Conservation (phyloP, 257 asterid species). For the Lycium barbarum region DNA sequence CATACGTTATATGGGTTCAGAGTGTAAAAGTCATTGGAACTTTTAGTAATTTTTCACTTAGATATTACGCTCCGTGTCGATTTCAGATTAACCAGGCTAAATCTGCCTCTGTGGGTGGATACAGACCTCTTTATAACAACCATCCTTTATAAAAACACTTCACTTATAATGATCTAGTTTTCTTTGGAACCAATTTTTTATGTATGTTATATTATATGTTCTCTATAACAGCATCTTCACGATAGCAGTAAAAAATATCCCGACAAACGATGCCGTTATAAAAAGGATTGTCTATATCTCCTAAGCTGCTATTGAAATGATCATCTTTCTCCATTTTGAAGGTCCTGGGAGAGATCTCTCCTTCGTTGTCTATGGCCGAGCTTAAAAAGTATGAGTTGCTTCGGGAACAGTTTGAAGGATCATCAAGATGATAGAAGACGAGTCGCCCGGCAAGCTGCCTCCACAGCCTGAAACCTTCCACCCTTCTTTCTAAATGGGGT, state of each 20-base stretch:
- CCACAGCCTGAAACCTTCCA: background rate
- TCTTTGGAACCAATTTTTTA: no score
- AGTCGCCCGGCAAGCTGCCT: background rate
- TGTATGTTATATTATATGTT: no score
- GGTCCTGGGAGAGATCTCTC: constrained; percentile 84
- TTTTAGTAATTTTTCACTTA: background rate
- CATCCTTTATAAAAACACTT: no score
- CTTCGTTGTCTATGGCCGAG: constrained; percentile 90
- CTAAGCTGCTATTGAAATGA: background rate
- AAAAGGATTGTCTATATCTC: background rate
- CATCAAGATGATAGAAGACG: constrained; percentile 46
- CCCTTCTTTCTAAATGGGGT: background rate
- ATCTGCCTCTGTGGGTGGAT: background rate
- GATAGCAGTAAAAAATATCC: no score
- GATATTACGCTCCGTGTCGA: background rate
- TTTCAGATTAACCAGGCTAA: background rate
- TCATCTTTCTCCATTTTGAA: constrained; percentile 41
- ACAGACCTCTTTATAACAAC: no score
- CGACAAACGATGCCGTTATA: no score
- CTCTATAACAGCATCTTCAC: no score
- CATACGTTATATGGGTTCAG: background rate
- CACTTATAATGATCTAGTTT: no score
- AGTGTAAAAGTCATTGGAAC: background rate
- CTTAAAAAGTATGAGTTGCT: constrained; percentile 79
- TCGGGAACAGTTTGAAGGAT: constrained; percentile 87